Evolutionary conservation across 768 basidiomycete genomes (phyloP).

Genomic region (Pisolithus microcarpus): DNA sequence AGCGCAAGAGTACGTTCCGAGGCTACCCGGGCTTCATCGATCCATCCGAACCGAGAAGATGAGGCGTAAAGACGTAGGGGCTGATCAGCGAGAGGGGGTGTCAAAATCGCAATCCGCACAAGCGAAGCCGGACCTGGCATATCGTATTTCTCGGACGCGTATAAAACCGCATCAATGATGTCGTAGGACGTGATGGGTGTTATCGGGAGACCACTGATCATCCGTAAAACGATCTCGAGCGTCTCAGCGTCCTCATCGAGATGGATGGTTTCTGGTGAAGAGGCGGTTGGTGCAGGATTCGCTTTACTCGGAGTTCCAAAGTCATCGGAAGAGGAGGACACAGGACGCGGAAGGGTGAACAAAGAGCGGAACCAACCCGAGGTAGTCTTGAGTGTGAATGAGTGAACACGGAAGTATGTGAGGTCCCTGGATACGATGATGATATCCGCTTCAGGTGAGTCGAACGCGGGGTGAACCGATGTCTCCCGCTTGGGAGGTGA

Average conservation of each 20-base stretch:
- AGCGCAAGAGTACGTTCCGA: conserved; percentile 49
- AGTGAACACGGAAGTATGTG: conserved; percentile 50
- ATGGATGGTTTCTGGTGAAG: conserved; percentile 36
- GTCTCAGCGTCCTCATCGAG: conserved; percentile 51
- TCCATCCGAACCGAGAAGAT: conserved; percentile 55
- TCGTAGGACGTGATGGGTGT: conserved; percentile 44
- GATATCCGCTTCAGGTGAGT: conserved; percentile 48
- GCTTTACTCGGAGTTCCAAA: neutral
- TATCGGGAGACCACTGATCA: conserved; percentile 55
- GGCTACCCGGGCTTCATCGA: conserved; percentile 45
- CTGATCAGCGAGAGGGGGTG: conserved; percentile 41
- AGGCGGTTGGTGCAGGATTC: conserved; percentile 7
- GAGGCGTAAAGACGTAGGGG: conserved; percentile 49
- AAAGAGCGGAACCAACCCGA: conserved; percentile 61
- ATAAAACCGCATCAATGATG: conserved; percentile 48
- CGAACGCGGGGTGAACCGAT: conserved; percentile 43
- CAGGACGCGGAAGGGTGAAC: conserved; percentile 47
- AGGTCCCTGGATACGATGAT: conserved; percentile 47
- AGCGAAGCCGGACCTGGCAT: conserved; percentile 60
- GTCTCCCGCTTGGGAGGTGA: conserved; percentile 5
- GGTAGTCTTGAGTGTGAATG: conserved; percentile 52
- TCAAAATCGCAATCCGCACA: conserved; percentile 50
- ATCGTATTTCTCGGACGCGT: conserved; percentile 63
- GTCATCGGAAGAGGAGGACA: neutral
- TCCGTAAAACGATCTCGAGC: conserved; percentile 50